phyloP scores from a whole-genome alignment of 441 rosid genomes.

The Capsella rubella region DNA sequence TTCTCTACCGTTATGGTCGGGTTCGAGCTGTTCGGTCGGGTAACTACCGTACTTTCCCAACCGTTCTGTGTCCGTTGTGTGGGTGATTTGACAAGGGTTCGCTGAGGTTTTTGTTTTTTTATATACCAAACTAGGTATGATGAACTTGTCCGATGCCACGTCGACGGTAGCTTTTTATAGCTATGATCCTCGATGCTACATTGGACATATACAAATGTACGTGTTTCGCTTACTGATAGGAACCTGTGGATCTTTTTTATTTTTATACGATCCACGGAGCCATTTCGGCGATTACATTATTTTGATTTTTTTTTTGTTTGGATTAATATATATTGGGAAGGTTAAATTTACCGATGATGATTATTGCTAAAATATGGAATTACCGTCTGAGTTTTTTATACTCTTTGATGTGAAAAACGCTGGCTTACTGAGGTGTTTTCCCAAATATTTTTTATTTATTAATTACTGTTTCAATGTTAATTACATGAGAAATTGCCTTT shows the following conservation, averaged over 20 bases:
- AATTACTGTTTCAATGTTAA: too few relatives aligned
- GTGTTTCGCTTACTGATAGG: conserved; percentile 49
- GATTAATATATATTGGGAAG: neutral
- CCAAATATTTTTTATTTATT: neutral
- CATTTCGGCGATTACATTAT: conserved; percentile 42
- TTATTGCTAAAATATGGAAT: conserved; percentile 44
- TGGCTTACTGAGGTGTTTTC: conserved; percentile 30
- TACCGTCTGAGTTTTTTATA: conserved; percentile 39
- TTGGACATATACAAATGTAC: conserved; percentile 37
- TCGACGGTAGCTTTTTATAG: conserved; percentile 35
- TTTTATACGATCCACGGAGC: conserved; percentile 26
- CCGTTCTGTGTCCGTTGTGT: conserved; percentile 43
- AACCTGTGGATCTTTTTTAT: conserved; percentile 41
- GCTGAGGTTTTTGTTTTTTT: conserved; percentile 7
- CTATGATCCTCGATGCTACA: conserved; percentile 43
- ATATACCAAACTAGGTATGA: neutral
- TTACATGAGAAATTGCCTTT: conserved; percentile 38
- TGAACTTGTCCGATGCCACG: conserved; percentile 45
- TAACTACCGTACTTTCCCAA: conserved; percentile 34
- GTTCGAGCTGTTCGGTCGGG: conserved; percentile 10
- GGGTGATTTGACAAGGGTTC: conserved; percentile 45
- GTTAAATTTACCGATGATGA: conserved; percentile 19
- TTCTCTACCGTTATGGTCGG: neutral
- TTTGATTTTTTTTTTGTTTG: neutral
- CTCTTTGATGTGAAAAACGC: conserved; percentile 38